Percentiles rank a stretch among this genome's conserved stretches.
Evolutionary conservation across 192 early-diverging fungal genomes (phyloP).

Genomic region (Obelidium mucronatum): DNA sequence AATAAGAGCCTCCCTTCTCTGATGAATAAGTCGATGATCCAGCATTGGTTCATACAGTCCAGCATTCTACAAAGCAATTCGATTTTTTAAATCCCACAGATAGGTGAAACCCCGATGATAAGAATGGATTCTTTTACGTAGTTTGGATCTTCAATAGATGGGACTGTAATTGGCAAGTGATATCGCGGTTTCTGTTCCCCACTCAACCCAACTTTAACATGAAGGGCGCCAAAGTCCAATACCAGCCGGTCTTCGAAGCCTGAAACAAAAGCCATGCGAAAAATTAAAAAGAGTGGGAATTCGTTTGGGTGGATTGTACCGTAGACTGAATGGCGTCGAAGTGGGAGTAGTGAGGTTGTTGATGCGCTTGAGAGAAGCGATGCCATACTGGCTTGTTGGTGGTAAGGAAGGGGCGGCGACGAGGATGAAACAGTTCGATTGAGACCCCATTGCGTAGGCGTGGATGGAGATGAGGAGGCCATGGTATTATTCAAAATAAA

Average conservation of each 20-base stretch:
- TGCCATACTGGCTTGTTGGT: not conserved
- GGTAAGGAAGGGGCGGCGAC: not conserved
- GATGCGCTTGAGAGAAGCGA: not conserved
- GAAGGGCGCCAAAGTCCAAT: slow-evolving; percentile 83
- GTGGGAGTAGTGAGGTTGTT: not conserved
- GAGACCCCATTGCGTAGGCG: slow-evolving; percentile 23
- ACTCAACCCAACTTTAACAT: slow-evolving; percentile 86
- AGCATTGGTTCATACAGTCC: slow-evolving; percentile 26
- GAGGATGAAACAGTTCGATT: slow-evolving; percentile 8
- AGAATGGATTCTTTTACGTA: too few relatives aligned
- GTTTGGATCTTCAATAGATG: not conserved
- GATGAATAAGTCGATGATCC: not conserved
- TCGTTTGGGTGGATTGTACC: not conserved
- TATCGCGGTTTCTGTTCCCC: slow-evolving; percentile 82
- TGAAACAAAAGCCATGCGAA: not conserved
- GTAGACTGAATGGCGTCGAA: slow-evolving; percentile 29
- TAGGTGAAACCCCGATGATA: too few relatives aligned
- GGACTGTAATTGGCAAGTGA: slow-evolving; percentile 56
- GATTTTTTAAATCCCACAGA: too few relatives aligned
- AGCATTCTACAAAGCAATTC: not conserved
- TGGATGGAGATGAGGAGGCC: too few relatives aligned
- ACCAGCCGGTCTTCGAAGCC: slow-evolving; percentile 81
- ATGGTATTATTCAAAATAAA: too few relatives aligned
- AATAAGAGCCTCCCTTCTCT: slow-evolving; percentile 15
- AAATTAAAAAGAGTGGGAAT: not conserved